A percentile compares a stretch with the other conserved stretches of the same genome.
Evolutionary conservation across 2,329 filamentous ascomycete species (phyloP).

Genomic region (Alternaria arbusti): DNA sequence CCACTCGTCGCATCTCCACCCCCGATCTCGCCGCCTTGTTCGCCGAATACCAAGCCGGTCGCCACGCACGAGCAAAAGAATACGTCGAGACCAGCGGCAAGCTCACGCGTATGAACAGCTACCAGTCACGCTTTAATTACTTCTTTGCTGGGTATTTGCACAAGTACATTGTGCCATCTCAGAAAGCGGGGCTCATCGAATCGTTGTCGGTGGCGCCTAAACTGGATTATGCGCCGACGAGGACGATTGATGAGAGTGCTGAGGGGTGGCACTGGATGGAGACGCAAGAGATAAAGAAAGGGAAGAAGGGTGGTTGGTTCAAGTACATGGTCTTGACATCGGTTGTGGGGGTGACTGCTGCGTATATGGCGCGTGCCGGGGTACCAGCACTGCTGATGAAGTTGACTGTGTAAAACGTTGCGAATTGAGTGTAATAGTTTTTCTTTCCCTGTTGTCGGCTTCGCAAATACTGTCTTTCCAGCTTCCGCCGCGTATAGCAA

Average conservation of each 20-base stretch:
- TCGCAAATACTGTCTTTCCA: neutral
- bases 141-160: constrained; percentile 11
- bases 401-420: neutral
- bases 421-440: neutral
- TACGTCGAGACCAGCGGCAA: constrained; percentile 16
- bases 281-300: neutral
- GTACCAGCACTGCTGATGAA: neutral
- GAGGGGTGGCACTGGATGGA: constrained; percentile 12
- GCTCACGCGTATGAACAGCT: constrained; percentile 16
- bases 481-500: neutral
- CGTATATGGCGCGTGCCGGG: neutral
- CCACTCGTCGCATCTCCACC: constrained; percentile 8
- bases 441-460: neutral
- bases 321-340: neutral
- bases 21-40: constrained; percentile 16
- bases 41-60: constrained; percentile 16
- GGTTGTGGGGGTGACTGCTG: neutral
- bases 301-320: neutral
- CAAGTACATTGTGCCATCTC: neutral
- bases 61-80: constrained; percentile 9
- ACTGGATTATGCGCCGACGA: constrained; percentile 17
- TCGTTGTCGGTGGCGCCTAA: constrained; percentile 14
- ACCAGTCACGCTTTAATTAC: constrained; percentile 9
- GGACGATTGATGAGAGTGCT: constrained; percentile 19
- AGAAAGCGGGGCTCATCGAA: constrained; percentile 2